A percentile compares a stretch with the other conserved stretches of the same genome.
Conservation (phyloP, 2,329 filamentous ascomycete species). For the Capronia coronata region DNA sequence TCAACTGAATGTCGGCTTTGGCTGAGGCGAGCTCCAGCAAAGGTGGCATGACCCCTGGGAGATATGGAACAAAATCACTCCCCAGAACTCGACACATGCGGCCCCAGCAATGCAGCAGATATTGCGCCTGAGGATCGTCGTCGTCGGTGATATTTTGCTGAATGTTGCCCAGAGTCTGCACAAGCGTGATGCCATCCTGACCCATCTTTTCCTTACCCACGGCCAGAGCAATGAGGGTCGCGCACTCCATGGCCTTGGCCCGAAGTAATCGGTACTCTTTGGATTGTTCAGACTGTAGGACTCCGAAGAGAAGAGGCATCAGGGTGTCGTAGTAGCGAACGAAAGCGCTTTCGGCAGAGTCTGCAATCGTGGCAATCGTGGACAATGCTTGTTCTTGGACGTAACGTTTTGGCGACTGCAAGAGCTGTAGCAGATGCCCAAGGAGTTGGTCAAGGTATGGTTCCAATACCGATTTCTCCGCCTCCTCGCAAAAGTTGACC, state of each 20-base stretch:
- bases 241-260: conserved; percentile 98
- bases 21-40: conserved; percentile 84
- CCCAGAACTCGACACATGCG: conserved; percentile 95
- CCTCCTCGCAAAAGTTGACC: conserved; percentile 98
- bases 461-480: conserved; percentile 83
- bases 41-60: conserved; percentile 89
- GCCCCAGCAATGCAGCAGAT: conserved; percentile 98
- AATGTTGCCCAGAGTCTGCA: conserved; percentile 79
- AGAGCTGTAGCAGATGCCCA: conserved; percentile 73
- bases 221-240: conserved; percentile 84
- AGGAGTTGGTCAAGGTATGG: conserved; percentile 88
- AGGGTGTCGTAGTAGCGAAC: conserved; percentile 90
- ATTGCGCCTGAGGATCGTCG: conserved; percentile 93
- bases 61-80: conserved; percentile 83
- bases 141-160: conserved; percentile 79
- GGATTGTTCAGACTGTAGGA: conserved; percentile 80
- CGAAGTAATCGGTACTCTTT: conserved; percentile 87
- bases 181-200: conserved; percentile 75
- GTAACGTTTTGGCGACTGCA: conserved; percentile 88
- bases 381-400: conserved; percentile 97
- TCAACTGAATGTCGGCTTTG: conserved; percentile 92
- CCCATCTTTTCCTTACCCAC: conserved; percentile 92
- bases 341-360: conserved; percentile 92
- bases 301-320: conserved; percentile 89
- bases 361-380: conserved; percentile 97